Percentiles rank a stretch among this genome's conserved stretches.
Conservation (phyloP, 352 stramenopile genomes). For the Phytophthora hibernalis region DNA sequence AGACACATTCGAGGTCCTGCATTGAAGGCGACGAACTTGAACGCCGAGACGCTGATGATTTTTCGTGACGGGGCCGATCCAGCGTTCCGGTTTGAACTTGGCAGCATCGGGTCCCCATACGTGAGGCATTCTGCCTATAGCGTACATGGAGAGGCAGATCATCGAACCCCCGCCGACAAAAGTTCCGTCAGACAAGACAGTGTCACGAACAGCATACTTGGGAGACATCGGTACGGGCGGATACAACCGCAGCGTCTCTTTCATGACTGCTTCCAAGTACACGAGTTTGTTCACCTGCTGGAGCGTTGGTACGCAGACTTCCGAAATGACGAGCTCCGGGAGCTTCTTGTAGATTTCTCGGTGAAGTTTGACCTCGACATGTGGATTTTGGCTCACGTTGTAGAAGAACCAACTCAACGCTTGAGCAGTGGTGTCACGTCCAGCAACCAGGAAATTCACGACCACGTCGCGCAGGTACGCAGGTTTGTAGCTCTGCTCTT, state of each 20-base stretch:
- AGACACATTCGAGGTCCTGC: slow-evolving; percentile 57
- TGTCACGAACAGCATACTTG: slow-evolving; percentile 50
- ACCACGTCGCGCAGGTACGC: slow-evolving; percentile 75
- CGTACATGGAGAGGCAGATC: slow-evolving; percentile 52
- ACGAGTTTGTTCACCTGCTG: slow-evolving; percentile 38
- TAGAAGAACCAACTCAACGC: slow-evolving; percentile 80
- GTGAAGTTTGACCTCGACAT: slow-evolving; percentile 53
- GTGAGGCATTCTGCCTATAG: slow-evolving; percentile 48
- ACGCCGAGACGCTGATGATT: slow-evolving; percentile 39
- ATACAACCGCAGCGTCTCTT: slow-evolving; percentile 66
- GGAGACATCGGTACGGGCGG: slow-evolving; percentile 60
- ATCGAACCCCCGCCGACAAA: slow-evolving; percentile 41
- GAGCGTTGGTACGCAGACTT: slow-evolving; percentile 22
- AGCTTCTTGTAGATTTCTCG: slow-evolving; percentile 50
- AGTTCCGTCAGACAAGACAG: slow-evolving; percentile 64
- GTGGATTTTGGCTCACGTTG: slow-evolving; percentile 57
- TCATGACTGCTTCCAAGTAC: slow-evolving; percentile 63
- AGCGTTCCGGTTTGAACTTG: slow-evolving; percentile 66
- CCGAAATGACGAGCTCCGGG: slow-evolving; percentile 25
- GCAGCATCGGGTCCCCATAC: slow-evolving; percentile 60
- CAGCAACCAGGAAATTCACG: slow-evolving; percentile 83
- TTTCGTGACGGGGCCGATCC: slow-evolving; percentile 39
- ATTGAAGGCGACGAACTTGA: slow-evolving; percentile 61
- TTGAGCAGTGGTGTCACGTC: slow-evolving; percentile 81
- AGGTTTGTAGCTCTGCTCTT: slow-evolving; percentile 37